A percentile compares a stretch with the other conserved stretches of the same genome.
These are phyloP conservation scores for Sphaerulina populicola DNA, from an alignment of 2,329 filamentous ascomycete species.

Conservation along the genomic window DNA sequence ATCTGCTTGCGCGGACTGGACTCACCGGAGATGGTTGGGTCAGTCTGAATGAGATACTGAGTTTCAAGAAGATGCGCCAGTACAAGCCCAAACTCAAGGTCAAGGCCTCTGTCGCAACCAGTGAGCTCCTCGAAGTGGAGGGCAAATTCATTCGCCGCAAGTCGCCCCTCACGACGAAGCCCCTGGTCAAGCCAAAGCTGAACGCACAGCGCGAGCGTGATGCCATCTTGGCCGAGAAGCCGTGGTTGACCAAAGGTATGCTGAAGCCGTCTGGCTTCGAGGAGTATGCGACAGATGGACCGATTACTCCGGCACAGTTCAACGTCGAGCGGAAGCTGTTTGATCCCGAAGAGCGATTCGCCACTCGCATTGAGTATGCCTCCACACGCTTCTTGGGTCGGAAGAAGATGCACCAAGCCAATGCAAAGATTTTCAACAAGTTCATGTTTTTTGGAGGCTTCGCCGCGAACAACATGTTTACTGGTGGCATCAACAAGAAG, in stretches of 20 bases:
- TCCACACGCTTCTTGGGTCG: slow-evolving; percentile 72
- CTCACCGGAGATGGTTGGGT: slow-evolving; percentile 38
- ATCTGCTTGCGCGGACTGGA: slow-evolving; percentile 37
- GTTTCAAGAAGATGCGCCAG: slow-evolving; percentile 41
- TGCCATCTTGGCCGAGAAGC: slow-evolving; percentile 26
- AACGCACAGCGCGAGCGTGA: slow-evolving; percentile 22
- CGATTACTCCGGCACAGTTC: slow-evolving; percentile 62
- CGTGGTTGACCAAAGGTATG: slow-evolving; percentile 38
- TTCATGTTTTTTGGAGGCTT: slow-evolving; percentile 81
- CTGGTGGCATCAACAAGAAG: slow-evolving; percentile 34
- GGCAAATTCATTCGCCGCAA: slow-evolving; percentile 40
- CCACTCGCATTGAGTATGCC: slow-evolving; percentile 71
- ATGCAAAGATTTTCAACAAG: slow-evolving; percentile 60
- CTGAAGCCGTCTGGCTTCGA: slow-evolving; percentile 42
- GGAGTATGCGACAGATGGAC: slow-evolving; percentile 72
- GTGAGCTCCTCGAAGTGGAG: slow-evolving; percentile 37
- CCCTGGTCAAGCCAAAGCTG: slow-evolving; percentile 25
- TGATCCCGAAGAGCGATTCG: slow-evolving; percentile 39
- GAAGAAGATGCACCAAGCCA: slow-evolving; percentile 61
- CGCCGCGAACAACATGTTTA: slow-evolving; percentile 56
- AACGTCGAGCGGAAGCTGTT: slow-evolving; percentile 63
- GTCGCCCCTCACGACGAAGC: slow-evolving; percentile 29
- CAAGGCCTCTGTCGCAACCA: slow-evolving; percentile 37
- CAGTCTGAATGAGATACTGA: slow-evolving; percentile 37
- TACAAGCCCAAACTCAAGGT: slow-evolving; percentile 37